Percentiles rank a stretch among this genome's conserved stretches.
Conservation (phyloP, 176 grass and related monocot species). For the Lolium multiflorum region DNA sequence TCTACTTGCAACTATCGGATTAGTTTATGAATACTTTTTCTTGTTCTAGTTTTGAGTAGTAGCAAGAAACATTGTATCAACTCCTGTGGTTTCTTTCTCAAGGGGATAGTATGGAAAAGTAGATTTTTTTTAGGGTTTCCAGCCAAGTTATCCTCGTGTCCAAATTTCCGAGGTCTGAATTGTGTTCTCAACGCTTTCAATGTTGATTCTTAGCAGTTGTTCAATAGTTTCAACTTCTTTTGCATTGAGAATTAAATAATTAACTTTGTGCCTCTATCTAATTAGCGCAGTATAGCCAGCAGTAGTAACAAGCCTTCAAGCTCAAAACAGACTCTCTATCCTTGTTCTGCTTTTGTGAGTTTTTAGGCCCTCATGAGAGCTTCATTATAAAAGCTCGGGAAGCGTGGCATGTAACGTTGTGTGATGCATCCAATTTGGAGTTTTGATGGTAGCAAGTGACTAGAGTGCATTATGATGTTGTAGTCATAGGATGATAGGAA, state of each 20-base stretch:
- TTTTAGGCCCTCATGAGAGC: not conserved
- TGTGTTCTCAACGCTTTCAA: not conserved
- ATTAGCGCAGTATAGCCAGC: not conserved
- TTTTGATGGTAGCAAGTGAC: not conserved
- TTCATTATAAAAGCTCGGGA: not conserved
- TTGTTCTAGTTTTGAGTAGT: conserved; percentile 19
- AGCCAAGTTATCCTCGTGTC: not conserved
- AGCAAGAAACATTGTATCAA: not conserved
- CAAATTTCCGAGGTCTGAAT: not conserved
- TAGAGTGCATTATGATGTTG: not conserved
- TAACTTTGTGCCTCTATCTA: not conserved
- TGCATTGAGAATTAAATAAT: not conserved
- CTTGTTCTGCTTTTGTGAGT: not conserved
- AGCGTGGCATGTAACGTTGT: not conserved
- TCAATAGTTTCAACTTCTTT: not conserved
- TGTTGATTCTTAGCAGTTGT: not conserved
- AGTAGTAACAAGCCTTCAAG: not conserved
- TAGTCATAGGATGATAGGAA: conserved; percentile 14
- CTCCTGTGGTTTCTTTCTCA: not conserved
- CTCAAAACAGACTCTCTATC: not conserved
- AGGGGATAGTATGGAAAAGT: conserved; percentile 1
- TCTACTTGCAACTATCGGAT: not conserved
- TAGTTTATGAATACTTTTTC: not conserved
- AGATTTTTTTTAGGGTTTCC: not conserved
- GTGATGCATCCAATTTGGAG: conserved; percentile 7